A percentile compares a stretch with the other conserved stretches of the same genome.
Evolutionary conservation across 2,329 filamentous ascomycete species (phyloP).

Genomic region (Calonectria honghensis): DNA sequence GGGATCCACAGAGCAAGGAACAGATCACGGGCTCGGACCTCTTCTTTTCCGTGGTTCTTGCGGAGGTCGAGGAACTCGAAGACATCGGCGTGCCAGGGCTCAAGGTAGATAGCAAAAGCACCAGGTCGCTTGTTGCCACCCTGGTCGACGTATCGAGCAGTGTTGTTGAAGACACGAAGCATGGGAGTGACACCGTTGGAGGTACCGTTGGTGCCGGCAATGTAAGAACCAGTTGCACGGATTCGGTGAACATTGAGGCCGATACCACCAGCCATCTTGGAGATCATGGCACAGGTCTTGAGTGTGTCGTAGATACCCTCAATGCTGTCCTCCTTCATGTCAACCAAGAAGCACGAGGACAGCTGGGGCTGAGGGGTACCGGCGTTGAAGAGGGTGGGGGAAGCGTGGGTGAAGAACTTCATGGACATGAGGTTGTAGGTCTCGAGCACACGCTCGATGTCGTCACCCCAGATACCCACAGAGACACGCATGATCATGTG

Average conservation of each 20-base stretch:
- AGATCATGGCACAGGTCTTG: constrained; percentile 99
- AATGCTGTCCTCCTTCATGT: constrained; percentile 99
- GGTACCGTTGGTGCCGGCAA: constrained; percentile 97
- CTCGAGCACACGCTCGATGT: constrained; percentile 95
- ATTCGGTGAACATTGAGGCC: constrained; percentile 98
- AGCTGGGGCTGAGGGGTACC: constrained; percentile 96
- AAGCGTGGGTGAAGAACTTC: constrained; percentile 99
- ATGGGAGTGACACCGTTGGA: constrained; percentile 98
- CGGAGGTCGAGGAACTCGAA: constrained; percentile 98
- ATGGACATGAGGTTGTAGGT: constrained; percentile 99
- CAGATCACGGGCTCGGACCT: constrained; percentile 95
- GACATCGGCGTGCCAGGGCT: constrained; percentile 98
- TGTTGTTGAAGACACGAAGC: constrained; percentile 99
- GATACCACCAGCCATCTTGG: constrained; percentile 99
- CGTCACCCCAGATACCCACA: constrained; percentile 95
- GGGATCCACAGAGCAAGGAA: constrained; percentile 99
- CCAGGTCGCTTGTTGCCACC: constrained; percentile 99
- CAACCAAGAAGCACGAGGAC: constrained; percentile 98
- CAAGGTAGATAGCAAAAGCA: constrained; percentile 98
- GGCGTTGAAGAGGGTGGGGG: constrained; percentile 97
- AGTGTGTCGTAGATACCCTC: constrained; percentile 99
- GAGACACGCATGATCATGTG: constrained; percentile 99
- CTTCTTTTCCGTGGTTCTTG: constrained; percentile 99
- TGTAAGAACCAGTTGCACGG: constrained; percentile 97
- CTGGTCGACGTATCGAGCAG: constrained; percentile 97